phyloP scores from a whole-genome alignment of 345 rosid species.

The Citrus cavaleriei region DNA sequence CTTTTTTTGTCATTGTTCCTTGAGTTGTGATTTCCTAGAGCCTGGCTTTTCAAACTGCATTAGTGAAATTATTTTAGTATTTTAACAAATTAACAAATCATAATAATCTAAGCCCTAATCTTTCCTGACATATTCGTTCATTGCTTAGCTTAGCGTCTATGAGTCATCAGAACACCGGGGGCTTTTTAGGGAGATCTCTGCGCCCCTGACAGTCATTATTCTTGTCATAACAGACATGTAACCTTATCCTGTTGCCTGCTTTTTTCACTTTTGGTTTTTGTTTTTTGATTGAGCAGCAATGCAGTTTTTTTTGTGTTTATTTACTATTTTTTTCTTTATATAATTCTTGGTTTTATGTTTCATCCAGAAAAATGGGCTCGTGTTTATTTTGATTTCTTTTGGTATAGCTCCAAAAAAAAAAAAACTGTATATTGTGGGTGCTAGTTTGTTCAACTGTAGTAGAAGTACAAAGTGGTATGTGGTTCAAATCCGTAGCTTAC shows the following conservation, averaged over 20 bases:
- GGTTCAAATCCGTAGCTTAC: too few relatives aligned
- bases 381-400: neutral
- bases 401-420: neutral
- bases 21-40: too few relatives aligned
- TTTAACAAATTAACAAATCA: neutral
- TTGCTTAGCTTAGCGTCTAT: neutral
- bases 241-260: neutral
- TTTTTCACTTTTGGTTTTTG: too few relatives aligned
- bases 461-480: neutral
- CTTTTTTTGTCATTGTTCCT: too few relatives aligned
- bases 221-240: conserved; percentile 17
- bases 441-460: neutral
- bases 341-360: neutral
- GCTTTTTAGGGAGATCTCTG: conserved; percentile 6
- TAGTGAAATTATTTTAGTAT: neutral
- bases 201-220: neutral
- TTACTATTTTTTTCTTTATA: neutral
- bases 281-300: too few relatives aligned
- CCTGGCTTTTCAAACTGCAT: too few relatives aligned
- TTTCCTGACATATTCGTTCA: neutral
- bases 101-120: neutral
- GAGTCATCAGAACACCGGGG: too few relatives aligned
- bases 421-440: neutral
- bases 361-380: neutral
- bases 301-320: neutral